Evolutionary conservation across 495 filamentous ascomycete genomes (phyloP).

Genomic region (Hypomontagnella submonticulosa): DNA sequence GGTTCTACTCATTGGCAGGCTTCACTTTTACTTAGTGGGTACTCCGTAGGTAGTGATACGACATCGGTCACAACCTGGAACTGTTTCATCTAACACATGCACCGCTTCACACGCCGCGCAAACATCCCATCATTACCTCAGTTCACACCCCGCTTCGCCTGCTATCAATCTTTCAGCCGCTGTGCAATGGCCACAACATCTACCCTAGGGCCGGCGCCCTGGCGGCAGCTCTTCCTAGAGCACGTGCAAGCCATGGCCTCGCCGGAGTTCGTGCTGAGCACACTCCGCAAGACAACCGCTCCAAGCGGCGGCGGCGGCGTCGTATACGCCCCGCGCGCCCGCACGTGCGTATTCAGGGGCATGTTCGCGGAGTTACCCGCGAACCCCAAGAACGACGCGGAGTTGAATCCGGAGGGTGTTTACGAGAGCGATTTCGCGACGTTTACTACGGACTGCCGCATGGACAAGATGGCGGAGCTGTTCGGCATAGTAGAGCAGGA

Average conservation of each 20-base stretch:
- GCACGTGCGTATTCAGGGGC: conserved; percentile 78
- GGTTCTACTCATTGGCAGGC: too few species aligned
- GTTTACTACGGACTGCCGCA: conserved; percentile 88
- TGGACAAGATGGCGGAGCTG: conserved; percentile 82
- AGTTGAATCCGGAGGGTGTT: conserved; percentile 69
- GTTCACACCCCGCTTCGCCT: conserved; percentile 11
- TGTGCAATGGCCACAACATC: conserved; percentile 30
- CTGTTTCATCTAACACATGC: conserved; percentile 22
- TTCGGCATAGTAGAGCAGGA: conserved; percentile 50
- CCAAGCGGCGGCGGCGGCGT: conserved; percentile 6
- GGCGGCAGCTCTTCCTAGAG: conserved; percentile 73
- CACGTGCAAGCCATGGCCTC: conserved; percentile 69
- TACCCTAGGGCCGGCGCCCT: conserved; percentile 57
- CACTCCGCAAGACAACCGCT: conserved; percentile 61
- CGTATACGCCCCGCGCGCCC: conserved; percentile 53
- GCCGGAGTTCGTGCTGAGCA: conserved; percentile 78
- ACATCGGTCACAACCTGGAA: too few species aligned
- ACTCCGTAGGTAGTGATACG: too few species aligned
- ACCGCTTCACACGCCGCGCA: conserved; percentile 16
- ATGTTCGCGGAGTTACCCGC: conserved; percentile 77
- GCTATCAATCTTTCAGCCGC: background rate
- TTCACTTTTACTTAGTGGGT: too few species aligned
- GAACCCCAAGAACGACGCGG: conserved; percentile 70
- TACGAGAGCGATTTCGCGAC: conserved; percentile 81
- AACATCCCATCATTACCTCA: conserved; percentile 13